phyloP scores from a whole-genome alignment of 2,329 filamentous ascomycete species.

The Diatrype stigma region DNA sequence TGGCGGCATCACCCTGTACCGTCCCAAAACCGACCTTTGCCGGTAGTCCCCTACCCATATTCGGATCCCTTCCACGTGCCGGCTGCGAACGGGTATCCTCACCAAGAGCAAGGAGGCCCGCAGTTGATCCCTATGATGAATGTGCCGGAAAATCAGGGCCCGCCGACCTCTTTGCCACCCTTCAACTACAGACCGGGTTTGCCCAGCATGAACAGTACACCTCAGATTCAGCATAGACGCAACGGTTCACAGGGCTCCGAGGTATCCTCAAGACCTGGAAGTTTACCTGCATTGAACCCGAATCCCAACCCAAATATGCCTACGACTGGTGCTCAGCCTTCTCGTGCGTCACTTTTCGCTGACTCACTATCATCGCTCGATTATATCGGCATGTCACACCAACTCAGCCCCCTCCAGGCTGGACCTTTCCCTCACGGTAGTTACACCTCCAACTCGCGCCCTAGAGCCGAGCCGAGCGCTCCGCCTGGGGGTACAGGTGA shows the following conservation, averaged over 20 bases:
- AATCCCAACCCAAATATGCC: neutral
- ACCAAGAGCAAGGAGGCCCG: neutral
- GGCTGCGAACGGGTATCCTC: neutral
- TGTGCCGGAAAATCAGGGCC: neutral
- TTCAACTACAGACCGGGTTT: neutral
- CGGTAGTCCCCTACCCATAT: neutral
- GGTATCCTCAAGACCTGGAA: neutral
- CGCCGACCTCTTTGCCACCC: neutral
- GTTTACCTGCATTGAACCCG: neutral
- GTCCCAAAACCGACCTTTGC: neutral
- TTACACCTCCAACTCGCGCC: constrained; percentile 5
- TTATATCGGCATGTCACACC: neutral
- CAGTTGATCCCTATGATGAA: neutral
- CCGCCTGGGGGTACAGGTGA: constrained; percentile 1
- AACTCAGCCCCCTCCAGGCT: neutral
- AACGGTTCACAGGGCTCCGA: neutral
- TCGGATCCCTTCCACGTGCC: neutral
- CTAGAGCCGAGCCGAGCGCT: constrained; percentile 2
- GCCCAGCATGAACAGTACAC: neutral
- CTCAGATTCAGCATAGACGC: neutral
- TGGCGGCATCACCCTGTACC: constrained; percentile 4
- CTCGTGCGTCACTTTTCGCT: neutral
- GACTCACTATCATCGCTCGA: neutral
- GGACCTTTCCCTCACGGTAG: neutral
- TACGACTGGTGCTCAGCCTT: neutral